Conservation (phyloP, 257 asterid genomes). For the Ilex asprella region DNA sequence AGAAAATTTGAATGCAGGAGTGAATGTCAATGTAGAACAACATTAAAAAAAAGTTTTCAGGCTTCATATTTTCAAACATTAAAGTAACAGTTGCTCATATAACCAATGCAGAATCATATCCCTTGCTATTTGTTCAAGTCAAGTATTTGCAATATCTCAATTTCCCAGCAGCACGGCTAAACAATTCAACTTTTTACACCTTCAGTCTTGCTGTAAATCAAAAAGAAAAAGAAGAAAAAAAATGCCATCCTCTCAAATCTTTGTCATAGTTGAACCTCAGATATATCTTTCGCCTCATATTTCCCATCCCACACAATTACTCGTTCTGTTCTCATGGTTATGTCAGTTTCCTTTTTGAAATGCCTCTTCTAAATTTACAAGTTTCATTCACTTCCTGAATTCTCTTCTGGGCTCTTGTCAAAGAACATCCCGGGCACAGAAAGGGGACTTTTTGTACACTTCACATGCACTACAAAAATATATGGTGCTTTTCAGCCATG, state of each 20-base stretch:
- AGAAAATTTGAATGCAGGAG: no score
- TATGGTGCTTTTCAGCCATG: constrained; percentile 27
- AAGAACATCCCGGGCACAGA: no score
- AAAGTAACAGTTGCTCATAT: background rate
- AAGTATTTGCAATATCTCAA: constrained; percentile 27
- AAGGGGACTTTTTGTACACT: background rate
- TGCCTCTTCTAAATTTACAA: constrained; percentile 13
- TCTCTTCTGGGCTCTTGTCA: no score
- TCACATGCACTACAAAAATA: constrained; percentile 10
- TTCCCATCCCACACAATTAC: constrained; percentile 1
- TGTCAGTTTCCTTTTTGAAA: constrained; percentile 2
- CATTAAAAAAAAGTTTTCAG: no score
- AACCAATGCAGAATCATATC: constrained; percentile 8
- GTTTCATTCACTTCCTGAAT: constrained; percentile 12
- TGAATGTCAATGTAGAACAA: no score
- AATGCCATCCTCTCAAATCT: constrained; percentile 4
- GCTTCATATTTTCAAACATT: no score
- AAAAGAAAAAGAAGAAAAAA: constrained; percentile 13
- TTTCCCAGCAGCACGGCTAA: constrained; percentile 16
- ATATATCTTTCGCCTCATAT: constrained; percentile 15
- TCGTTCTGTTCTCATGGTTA: background rate
- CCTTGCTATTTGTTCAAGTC: constrained; percentile 27
- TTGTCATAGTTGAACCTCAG: background rate
- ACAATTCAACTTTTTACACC: constrained; percentile 32
- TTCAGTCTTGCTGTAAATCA: constrained; percentile 21